phyloP scores from a whole-genome alignment of 495 filamentous ascomycete species.

The Xylaria castorea region DNA sequence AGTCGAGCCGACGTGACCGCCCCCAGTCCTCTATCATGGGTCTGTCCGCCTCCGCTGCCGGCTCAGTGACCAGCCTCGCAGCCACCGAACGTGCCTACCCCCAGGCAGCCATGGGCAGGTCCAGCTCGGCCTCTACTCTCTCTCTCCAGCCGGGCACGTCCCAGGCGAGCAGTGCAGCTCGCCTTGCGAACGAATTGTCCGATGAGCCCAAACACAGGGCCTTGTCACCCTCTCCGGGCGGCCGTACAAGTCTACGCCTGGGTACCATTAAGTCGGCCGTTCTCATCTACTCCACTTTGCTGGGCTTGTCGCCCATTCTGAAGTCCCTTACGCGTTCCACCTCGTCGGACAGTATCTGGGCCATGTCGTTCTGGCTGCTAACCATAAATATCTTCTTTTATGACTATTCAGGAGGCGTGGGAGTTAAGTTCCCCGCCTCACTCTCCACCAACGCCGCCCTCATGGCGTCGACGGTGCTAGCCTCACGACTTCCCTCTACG shows the following conservation, averaged over 20 bases:
- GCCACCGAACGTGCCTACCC: slow-evolving; percentile 35
- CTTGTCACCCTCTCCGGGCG: slow-evolving; percentile 35
- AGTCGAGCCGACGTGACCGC: slow-evolving; percentile 37
- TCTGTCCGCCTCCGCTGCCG: slow-evolving; percentile 44
- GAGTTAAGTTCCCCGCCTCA: slow-evolving; percentile 73
- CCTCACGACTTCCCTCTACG: slow-evolving; percentile 83
- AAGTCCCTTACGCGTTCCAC: slow-evolving; percentile 93
- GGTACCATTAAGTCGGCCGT: slow-evolving; percentile 81
- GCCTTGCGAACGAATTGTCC: slow-evolving; percentile 34
- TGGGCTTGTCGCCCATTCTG: slow-evolving; percentile 91
- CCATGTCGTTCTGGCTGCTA: slow-evolving; percentile 90
- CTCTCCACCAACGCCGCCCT: slow-evolving; percentile 93
- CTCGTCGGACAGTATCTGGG: slow-evolving; percentile 92
- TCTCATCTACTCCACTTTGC: slow-evolving; percentile 88
- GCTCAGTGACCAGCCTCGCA: slow-evolving; percentile 49
- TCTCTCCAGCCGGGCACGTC: slow-evolving; percentile 47
- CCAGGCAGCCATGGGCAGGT: slow-evolving; percentile 31
- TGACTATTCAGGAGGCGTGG: slow-evolving; percentile 77
- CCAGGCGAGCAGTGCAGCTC: slow-evolving; percentile 40
- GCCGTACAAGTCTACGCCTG: slow-evolving; percentile 48
- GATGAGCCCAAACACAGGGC: slow-evolving; percentile 35
- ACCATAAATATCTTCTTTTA: slow-evolving; percentile 97
- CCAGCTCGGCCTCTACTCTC: slow-evolving; percentile 43
- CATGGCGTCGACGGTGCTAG: slow-evolving; percentile 92
- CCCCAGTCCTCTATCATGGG: slow-evolving; percentile 25